Percentiles rank a stretch among this genome's conserved stretches.
phyloP scores from a whole-genome alignment of 1,284 basidiomycete genomes.

The Ceratobasidium sp. region DNA sequence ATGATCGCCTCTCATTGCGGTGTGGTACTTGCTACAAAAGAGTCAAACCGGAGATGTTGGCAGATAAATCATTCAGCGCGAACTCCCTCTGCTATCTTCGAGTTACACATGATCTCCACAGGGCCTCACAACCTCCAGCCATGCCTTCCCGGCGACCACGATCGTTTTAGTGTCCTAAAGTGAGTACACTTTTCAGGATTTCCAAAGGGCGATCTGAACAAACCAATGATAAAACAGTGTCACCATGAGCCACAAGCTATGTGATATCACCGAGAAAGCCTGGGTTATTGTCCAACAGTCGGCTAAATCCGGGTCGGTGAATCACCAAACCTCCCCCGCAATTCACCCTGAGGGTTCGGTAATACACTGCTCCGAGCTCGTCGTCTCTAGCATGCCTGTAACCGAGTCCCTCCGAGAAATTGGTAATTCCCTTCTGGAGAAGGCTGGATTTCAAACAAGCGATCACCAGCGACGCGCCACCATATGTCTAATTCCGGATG shows the following conservation, averaged over 20 bases:
- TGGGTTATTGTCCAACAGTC: background rate
- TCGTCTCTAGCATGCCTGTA: background rate
- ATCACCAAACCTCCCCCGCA: background rate
- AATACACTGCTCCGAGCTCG: background rate
- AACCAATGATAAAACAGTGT: background rate
- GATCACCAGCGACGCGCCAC: background rate
- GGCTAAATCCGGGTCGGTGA: background rate
- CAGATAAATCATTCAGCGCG: too few relatives aligned
- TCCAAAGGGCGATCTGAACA: background rate
- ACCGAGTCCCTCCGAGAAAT: background rate
- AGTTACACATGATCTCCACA: background rate
- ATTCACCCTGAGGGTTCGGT: conserved; percentile 4
- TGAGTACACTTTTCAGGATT: background rate
- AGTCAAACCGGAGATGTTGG: too few relatives aligned
- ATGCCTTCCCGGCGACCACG: background rate
- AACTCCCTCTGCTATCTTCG: background rate
- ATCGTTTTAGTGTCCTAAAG: background rate
- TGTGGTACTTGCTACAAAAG: too few relatives aligned
- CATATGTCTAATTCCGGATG: background rate
- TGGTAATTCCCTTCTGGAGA: background rate
- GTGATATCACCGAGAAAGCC: background rate
- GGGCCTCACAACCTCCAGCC: background rate
- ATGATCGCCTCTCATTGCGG: too few relatives aligned
- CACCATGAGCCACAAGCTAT: background rate
- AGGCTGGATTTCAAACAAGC: background rate